phyloP scores from a whole-genome alignment of 768 basidiomycete species.

The Suillus placidus region DNA sequence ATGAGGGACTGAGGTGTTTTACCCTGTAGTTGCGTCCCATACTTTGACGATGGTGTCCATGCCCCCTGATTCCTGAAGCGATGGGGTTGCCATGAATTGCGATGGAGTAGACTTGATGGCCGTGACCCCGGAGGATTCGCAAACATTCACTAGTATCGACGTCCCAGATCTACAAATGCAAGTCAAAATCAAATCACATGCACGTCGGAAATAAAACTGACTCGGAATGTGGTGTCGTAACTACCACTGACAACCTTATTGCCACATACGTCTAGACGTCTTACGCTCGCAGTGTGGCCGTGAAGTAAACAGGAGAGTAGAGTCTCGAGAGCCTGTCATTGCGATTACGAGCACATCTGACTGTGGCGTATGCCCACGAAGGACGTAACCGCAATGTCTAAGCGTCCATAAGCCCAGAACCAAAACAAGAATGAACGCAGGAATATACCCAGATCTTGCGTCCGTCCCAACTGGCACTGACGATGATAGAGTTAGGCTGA shows the following conservation, averaged over 20 bases:
- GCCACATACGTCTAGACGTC: slow-evolving; percentile 88
- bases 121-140: slow-evolving; percentile 64
- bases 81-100: slow-evolving; percentile 87
- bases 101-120: slow-evolving; percentile 89
- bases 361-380: slow-evolving; percentile 89
- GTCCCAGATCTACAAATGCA: slow-evolving; percentile 72
- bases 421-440: neutral
- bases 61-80: slow-evolving; percentile 86
- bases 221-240: slow-evolving; percentile 87
- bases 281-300: slow-evolving; percentile 82
- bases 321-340: slow-evolving; percentile 86
- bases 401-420: slow-evolving; percentile 9
- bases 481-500: too few species aligned
- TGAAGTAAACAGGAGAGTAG: slow-evolving; percentile 41
- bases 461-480: too few species aligned
- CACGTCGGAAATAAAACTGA: slow-evolving; percentile 37
- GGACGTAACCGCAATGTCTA: slow-evolving; percentile 73
- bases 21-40: slow-evolving; percentile 90
- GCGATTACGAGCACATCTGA: slow-evolving; percentile 91
- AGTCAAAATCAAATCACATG: neutral
- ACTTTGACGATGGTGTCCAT: slow-evolving; percentile 89
- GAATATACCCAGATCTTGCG: slow-evolving; percentile 74
- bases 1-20: slow-evolving; percentile 27
- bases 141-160: slow-evolving; percentile 82
- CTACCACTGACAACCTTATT: slow-evolving; percentile 77